Evolutionary conservation across 192 early-diverging fungal species (phyloP).

Genomic region (Coemansia sp.): DNA sequence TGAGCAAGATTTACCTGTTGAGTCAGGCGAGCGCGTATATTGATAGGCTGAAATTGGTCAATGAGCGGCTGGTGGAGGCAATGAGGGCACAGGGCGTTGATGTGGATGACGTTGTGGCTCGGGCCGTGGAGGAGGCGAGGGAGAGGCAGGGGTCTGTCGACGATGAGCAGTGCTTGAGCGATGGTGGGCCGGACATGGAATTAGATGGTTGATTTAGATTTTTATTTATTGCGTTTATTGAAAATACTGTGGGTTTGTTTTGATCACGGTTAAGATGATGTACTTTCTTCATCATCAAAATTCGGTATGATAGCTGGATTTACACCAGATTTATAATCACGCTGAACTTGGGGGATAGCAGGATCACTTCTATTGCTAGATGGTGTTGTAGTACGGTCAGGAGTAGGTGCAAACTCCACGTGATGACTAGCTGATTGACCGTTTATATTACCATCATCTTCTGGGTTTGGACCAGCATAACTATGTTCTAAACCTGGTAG

Average conservation of each 20-base stretch:
- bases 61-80: background rate
- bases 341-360: no score
- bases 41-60: slow-evolving; percentile 24
- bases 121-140: background rate
- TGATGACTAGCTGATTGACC: no score
- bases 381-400: no score
- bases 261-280: no score
- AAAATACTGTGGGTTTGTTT: background rate
- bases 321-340: no score
- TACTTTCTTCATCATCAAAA: no score
- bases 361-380: no score
- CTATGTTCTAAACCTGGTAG: no score
- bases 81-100: background rate
- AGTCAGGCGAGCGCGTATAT: slow-evolving; percentile 67
- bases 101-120: background rate
- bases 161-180: background rate
- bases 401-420: no score
- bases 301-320: no score
- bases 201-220: background rate
- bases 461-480: no score
- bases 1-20: slow-evolving; percentile 83
- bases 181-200: background rate
- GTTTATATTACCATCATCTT: no score
- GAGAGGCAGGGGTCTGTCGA: background rate
- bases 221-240: background rate